Percentiles rank a stretch among this genome's conserved stretches.
Conservation (phyloP, 1,139 yeast species). For the Suhomyces anneliseae region DNA sequence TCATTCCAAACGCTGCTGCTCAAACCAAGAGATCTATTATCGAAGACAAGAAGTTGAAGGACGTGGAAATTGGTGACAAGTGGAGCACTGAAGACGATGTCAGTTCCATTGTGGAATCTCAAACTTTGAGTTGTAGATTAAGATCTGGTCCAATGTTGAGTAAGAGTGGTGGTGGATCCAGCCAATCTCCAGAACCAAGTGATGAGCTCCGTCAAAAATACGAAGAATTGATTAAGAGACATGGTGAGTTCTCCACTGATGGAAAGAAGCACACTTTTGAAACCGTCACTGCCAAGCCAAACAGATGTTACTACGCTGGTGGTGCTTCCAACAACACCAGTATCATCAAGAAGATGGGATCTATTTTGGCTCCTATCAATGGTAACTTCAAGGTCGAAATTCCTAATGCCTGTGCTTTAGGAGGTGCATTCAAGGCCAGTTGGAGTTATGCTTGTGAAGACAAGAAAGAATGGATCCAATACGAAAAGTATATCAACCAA, state of each 20-base stretch:
- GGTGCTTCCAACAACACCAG: constrained; percentile 78
- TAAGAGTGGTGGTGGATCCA: constrained; percentile 5
- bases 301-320: constrained; percentile 78
- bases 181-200: constrained; percentile 7
- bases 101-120: constrained; percentile 77
- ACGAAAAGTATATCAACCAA: constrained; percentile 41
- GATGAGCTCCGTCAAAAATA: constrained; percentile 19
- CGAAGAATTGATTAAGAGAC: constrained; percentile 26
- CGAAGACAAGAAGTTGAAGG: constrained; percentile 24
- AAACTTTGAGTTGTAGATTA: constrained; percentile 78
- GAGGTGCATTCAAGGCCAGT: constrained; percentile 88
- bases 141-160: constrained; percentile 71
- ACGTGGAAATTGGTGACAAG: constrained; percentile 19
- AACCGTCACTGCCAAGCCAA: constrained; percentile 58
- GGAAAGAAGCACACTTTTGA: constrained; percentile 45
- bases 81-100: constrained; percentile 68
- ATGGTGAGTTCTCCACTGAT: constrained; percentile 49
- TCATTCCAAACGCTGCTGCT: constrained; percentile 76
- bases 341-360: constrained; percentile 67
- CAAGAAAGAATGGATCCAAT: constrained; percentile 34
- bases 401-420: constrained; percentile 90
- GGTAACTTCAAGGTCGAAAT: constrained; percentile 76
- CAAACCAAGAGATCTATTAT: constrained; percentile 53
- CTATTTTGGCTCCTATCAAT: constrained; percentile 60
- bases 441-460: constrained; percentile 56